Percentiles rank a stretch among this genome's conserved stretches.
Conservation (phyloP, 768 basidiomycete species). For the Naganishia friedmannii region DNA sequence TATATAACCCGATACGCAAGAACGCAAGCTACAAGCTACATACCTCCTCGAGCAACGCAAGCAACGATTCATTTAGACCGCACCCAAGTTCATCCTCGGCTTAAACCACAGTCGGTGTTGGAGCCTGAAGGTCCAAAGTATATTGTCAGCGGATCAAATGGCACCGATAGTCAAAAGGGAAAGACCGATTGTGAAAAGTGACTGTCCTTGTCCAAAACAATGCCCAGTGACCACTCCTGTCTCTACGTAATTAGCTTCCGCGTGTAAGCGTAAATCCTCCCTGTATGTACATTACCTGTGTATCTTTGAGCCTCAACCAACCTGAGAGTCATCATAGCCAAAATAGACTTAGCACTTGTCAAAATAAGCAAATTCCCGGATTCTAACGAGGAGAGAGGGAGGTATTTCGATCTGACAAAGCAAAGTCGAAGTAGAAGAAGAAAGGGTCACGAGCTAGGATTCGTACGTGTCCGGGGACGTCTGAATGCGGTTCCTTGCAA, state of each 20-base stretch:
- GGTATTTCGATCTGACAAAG: too few species aligned
- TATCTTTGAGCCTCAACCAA: not conserved
- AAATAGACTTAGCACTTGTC: not conserved
- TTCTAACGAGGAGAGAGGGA: not conserved
- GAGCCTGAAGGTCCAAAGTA: not conserved
- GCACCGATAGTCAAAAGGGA: not conserved
- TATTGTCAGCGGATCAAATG: not conserved
- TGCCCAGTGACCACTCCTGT: not conserved
- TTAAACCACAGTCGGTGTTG: not conserved
- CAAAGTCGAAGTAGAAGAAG: too few species aligned
- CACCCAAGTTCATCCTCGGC: not conserved
- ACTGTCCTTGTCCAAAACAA: not conserved
- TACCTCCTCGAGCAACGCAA: not conserved
- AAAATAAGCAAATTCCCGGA: not conserved
- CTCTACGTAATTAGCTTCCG: not conserved
- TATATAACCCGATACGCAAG: not conserved
- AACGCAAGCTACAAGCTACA: not conserved
- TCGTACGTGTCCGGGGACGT: too few species aligned
- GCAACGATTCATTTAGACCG: not conserved
- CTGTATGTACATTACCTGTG: too few species aligned
- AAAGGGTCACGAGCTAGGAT: too few species aligned
- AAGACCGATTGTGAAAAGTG: not conserved
- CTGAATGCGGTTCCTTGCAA: too few species aligned
- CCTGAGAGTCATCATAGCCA: not conserved
- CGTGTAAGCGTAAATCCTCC: not conserved